Conservation (phyloP, 2,329 filamentous ascomycete genomes). For the Calonectria pseudoturangicola region DNA sequence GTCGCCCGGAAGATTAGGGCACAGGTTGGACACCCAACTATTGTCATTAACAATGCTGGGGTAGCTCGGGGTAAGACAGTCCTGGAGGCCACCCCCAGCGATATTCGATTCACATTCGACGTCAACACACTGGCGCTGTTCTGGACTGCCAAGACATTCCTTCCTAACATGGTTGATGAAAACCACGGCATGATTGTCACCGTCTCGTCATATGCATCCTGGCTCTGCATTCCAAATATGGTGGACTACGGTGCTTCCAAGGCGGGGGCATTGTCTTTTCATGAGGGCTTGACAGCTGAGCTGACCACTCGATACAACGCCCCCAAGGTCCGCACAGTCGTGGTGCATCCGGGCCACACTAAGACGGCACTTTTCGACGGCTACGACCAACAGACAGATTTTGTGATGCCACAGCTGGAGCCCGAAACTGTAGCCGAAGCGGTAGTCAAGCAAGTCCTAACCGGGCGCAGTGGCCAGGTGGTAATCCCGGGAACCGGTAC, state of each 20-base stretch:
- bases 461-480: slow-evolving; percentile 68
- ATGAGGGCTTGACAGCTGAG: slow-evolving; percentile 79
- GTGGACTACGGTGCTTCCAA: slow-evolving; percentile 82
- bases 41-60: slow-evolving; percentile 84
- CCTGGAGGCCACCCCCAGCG: slow-evolving; percentile 73
- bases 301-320: slow-evolving; percentile 77
- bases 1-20: slow-evolving; percentile 72
- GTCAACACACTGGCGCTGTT: slow-evolving; percentile 83
- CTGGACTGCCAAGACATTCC: slow-evolving; percentile 79
- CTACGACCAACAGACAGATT: slow-evolving; percentile 72
- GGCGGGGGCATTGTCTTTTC: slow-evolving; percentile 79
- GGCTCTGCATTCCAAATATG: slow-evolving; percentile 76
- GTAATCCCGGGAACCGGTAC: slow-evolving; percentile 66
- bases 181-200: slow-evolving; percentile 86
- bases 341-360: slow-evolving; percentile 73
- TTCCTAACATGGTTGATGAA: slow-evolving; percentile 76
- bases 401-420: slow-evolving; percentile 59
- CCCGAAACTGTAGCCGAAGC: slow-evolving; percentile 66
- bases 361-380: slow-evolving; percentile 61
- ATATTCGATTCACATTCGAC: slow-evolving; percentile 80
- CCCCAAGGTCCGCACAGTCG: slow-evolving; percentile 78
- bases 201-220: slow-evolving; percentile 79
- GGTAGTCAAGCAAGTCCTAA: slow-evolving; percentile 70
- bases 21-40: slow-evolving; percentile 77
- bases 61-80: slow-evolving; percentile 77